phyloP scores from a whole-genome alignment of 441 rosid species.

The Syzygium syzygioides region DNA sequence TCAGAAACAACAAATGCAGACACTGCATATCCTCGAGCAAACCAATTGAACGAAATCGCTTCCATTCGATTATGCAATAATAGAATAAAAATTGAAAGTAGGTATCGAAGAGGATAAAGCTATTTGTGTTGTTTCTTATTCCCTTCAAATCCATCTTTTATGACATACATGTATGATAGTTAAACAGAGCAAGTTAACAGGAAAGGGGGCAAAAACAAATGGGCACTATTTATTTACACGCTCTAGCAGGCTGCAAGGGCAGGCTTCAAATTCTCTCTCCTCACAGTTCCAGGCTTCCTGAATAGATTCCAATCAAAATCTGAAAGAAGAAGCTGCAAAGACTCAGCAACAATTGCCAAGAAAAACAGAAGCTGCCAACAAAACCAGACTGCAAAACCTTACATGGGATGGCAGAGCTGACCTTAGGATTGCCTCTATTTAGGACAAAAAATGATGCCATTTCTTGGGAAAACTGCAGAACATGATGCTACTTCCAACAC shows the following conservation, averaged over 20 bases:
- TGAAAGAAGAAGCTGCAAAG: not conserved
- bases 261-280: constrained; percentile 17
- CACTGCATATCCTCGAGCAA: not conserved
- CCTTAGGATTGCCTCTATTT: constrained; percentile 24
- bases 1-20: not conserved
- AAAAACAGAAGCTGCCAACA: not conserved
- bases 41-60: not conserved
- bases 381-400: not conserved
- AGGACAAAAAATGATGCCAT: constrained; percentile 18
- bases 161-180: constrained; percentile 11
- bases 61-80: not conserved
- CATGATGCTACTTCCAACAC: constrained; percentile 19
- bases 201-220: not conserved
- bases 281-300: constrained; percentile 8
- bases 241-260: constrained; percentile 13
- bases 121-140: constrained; percentile 22
- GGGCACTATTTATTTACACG: constrained; percentile 44
- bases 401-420: constrained; percentile 9
- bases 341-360: not conserved
- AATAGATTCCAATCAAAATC: constrained; percentile 4
- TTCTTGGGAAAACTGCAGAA: constrained; percentile 27
- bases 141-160: constrained; percentile 9
- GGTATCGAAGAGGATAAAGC: not conserved
- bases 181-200: constrained; percentile 13
- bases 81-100: not conserved